phyloP scores from a whole-genome alignment of 768 basidiomycete species.

The Leucosporidium scottii region DNA sequence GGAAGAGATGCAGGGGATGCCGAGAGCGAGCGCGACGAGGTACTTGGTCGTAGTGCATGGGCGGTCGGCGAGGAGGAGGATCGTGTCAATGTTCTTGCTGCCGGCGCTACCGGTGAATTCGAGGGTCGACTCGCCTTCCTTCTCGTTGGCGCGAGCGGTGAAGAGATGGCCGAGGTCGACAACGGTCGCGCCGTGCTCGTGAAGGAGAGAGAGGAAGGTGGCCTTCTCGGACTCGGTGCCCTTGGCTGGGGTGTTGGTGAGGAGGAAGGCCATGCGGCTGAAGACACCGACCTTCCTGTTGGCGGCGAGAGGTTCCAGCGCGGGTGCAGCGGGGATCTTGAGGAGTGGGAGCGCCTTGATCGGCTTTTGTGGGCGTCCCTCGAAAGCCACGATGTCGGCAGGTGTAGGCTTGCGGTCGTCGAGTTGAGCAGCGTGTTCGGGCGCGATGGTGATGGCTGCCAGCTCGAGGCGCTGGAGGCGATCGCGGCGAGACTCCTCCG shows the following conservation, averaged over 20 bases:
- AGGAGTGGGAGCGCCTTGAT: background rate
- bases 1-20: constrained; percentile 64
- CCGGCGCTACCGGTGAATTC: background rate
- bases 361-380: background rate
- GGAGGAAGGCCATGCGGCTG: constrained; percentile 12
- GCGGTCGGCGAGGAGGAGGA: constrained; percentile 43
- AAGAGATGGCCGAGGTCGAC: constrained; percentile 31
- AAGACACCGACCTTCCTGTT: constrained; percentile 8
- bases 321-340: background rate
- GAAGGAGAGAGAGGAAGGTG: constrained; percentile 1
- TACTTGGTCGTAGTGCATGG: constrained; percentile 68
- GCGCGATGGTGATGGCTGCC: constrained; percentile 6
- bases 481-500: constrained; percentile 51
- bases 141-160: background rate
- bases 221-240: background rate
- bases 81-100: constrained; percentile 19
- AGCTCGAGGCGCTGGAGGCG: constrained; percentile 6
- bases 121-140: background rate
- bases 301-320: background rate
- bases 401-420: constrained; percentile 28
- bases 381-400: constrained; percentile 12
- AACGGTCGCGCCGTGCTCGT: constrained; percentile 27
- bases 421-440: constrained; percentile 4
- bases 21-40: constrained; percentile 71
- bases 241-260: constrained; percentile 4